A percentile compares a stretch with the other conserved stretches of the same genome.
These are phyloP conservation scores for Zoysia matrella DNA, from an alignment of 202 grass and related monocot genomes.

Conservation along the genomic window DNA sequence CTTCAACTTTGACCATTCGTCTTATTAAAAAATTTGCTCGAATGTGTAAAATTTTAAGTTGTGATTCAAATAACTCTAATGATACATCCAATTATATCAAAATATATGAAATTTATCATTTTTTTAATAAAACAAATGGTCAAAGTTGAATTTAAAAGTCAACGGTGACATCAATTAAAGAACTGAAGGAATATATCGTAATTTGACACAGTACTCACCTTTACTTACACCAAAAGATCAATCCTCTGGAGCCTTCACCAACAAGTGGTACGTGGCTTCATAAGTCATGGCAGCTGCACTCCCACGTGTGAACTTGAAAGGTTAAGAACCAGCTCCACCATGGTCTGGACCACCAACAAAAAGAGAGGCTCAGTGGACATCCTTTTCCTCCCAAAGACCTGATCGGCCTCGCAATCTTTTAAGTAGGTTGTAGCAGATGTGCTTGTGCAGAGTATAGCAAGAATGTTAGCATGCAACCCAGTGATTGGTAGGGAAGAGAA, in stretches of 20 bases:
- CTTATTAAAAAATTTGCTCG: no score
- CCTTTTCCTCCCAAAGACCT: slow-evolving; percentile 36
- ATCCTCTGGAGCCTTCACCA: slow-evolving; percentile 13
- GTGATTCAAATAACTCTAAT: no score
- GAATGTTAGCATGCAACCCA: no score
- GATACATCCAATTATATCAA: no score
- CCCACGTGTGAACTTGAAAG: slow-evolving; percentile 47
- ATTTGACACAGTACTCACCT: not conserved
- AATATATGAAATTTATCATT: no score
- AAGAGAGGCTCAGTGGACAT: slow-evolving; percentile 26
- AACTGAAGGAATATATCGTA: not conserved
- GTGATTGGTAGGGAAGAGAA: no score
- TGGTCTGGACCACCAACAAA: slow-evolving; percentile 16
- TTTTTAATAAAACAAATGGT: no score
- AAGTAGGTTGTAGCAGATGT: slow-evolving; percentile 22
- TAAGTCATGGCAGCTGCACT: not conserved
- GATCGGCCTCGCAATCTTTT: slow-evolving; percentile 5
- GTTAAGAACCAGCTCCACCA: slow-evolving; percentile 44
- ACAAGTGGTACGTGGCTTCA: not conserved
- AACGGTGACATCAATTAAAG: no score
- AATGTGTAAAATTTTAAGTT: no score
- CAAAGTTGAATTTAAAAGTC: no score
- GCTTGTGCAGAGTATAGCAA: not conserved
- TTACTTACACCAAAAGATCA: slow-evolving; percentile 11
- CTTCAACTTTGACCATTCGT: no score